Evolutionary conservation across 208 protist species (phyloP).

Genomic region (Crithidia mellificae): DNA sequence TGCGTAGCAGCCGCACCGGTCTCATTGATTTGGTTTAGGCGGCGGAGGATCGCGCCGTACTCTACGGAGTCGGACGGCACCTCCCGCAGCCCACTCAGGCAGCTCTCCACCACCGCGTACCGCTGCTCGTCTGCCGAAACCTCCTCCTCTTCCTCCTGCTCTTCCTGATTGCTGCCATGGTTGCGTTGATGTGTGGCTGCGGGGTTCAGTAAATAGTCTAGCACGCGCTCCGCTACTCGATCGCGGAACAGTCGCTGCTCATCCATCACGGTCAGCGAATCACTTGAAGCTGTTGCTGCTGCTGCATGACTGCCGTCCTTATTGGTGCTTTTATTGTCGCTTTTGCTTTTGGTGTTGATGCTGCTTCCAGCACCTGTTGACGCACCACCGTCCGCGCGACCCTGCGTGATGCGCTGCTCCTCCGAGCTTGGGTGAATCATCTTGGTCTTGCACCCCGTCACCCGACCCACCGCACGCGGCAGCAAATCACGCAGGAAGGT

Average conservation of each 20-base stretch:
- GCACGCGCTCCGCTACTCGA: constrained; percentile 12
- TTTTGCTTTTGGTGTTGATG: no score
- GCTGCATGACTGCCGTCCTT: background rate
- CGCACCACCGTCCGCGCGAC: constrained; percentile 2
- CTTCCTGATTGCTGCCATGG: background rate
- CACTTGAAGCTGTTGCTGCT: background rate
- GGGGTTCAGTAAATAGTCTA: constrained; percentile 22
- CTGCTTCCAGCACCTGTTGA: background rate
- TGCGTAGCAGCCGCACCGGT: background rate
- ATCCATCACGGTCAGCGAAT: background rate
- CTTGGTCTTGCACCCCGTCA: constrained; percentile 22
- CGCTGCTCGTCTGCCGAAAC: constrained; percentile 11
- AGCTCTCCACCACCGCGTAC: constrained; percentile 19
- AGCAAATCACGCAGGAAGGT: constrained; percentile 20
- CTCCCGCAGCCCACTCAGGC: constrained; percentile 29
- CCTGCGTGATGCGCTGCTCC: background rate
- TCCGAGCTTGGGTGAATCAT: constrained; percentile 1
- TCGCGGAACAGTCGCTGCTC: constrained; percentile 22
- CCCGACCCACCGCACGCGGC: constrained; percentile 26
- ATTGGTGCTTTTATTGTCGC: no score
- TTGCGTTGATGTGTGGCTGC: background rate
- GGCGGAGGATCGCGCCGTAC: constrained; percentile 21
- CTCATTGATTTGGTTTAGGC: constrained; percentile 1
- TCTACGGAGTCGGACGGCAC: constrained; percentile 21
- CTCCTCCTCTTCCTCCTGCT: background rate